phyloP scores from a whole-genome alignment of 2,329 filamentous ascomycete species.

The Sporothrix brasiliensis region DNA sequence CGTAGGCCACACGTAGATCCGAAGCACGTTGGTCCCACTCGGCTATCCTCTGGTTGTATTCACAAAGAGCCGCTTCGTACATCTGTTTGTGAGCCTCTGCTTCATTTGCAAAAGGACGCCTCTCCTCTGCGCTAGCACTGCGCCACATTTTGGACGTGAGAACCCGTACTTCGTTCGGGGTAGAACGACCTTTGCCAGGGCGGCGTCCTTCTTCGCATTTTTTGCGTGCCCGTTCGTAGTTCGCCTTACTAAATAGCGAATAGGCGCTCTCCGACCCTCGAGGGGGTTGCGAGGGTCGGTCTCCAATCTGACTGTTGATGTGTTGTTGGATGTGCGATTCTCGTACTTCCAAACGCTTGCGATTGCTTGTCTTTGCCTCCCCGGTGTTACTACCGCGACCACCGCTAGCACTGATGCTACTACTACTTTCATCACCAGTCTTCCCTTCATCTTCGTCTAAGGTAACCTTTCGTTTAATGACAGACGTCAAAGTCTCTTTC shows the following conservation, averaged over 20 bases:
- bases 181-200: conserved; percentile 64
- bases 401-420: conserved; percentile 39
- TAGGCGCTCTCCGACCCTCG: conserved; percentile 84
- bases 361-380: conserved; percentile 40
- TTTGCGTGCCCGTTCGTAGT: conserved; percentile 65
- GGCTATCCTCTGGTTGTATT: conserved; percentile 62
- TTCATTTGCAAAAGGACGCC: conserved; percentile 75
- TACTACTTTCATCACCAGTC: conserved; percentile 26
- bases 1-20: conserved; percentile 50
- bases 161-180: conserved; percentile 79
- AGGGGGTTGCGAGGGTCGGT: conserved; percentile 69
- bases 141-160: conserved; percentile 93
- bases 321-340: conserved; percentile 58
- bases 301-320: conserved; percentile 65
- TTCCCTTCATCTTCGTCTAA: conserved; percentile 33
- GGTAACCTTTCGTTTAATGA: conserved; percentile 57
- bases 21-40: conserved; percentile 70
- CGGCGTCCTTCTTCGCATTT: conserved; percentile 68
- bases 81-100: conserved; percentile 70
- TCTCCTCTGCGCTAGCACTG: conserved; percentile 68
- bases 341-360: conserved; percentile 59
- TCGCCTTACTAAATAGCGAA: conserved; percentile 80
- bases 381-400: conserved; percentile 45
- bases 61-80: conserved; percentile 60
- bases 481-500: conserved; percentile 51